phyloP scores from a whole-genome alignment of 805 yeast species.

The Candida xyloterini region DNA sequence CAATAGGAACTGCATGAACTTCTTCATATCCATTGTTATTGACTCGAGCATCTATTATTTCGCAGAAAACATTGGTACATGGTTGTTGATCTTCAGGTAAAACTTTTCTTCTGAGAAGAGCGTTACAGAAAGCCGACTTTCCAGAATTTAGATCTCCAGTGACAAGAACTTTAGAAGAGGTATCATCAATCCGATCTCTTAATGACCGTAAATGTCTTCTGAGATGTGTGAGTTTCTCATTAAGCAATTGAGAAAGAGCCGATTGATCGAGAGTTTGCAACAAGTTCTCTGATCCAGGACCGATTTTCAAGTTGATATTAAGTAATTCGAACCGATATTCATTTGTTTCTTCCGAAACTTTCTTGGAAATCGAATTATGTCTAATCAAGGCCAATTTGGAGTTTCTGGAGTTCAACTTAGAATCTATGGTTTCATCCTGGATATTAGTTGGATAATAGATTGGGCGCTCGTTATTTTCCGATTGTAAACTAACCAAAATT shows the following conservation, averaged over 20 bases:
- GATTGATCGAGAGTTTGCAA: conserved; percentile 60
- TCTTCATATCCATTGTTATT: conserved; percentile 72
- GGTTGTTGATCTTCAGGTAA: conserved; percentile 98
- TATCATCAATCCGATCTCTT: conserved; percentile 83
- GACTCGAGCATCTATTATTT: conserved; percentile 79
- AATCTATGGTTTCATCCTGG: conserved; percentile 30
- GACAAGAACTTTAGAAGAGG: conserved; percentile 88
- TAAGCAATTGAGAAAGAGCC: conserved; percentile 67
- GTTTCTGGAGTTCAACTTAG: conserved; percentile 43
- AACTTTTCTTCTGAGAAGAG: conserved; percentile 69
- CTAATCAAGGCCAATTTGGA: conserved; percentile 54
- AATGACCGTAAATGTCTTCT: conserved; percentile 66
- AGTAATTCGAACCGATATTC: conserved; percentile 54
- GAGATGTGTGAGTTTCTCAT: conserved; percentile 62
- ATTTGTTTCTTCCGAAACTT: conserved; percentile 20
- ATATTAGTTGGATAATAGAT: conserved; percentile 56
- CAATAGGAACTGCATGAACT: conserved; percentile 84
- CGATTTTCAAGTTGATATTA: conserved; percentile 61
- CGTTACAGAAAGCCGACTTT: conserved; percentile 92
- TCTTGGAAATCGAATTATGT: conserved; percentile 33
- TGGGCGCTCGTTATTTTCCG: conserved; percentile 59
- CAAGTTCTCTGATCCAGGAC: conserved; percentile 40
- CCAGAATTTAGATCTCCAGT: conserved; percentile 98
- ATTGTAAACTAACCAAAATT: conserved; percentile 47
- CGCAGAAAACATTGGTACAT: conserved; percentile 94